Evolutionary conservation across 2,329 filamentous ascomycete genomes (phyloP).

Genomic region (Aspergillus sp.): DNA sequence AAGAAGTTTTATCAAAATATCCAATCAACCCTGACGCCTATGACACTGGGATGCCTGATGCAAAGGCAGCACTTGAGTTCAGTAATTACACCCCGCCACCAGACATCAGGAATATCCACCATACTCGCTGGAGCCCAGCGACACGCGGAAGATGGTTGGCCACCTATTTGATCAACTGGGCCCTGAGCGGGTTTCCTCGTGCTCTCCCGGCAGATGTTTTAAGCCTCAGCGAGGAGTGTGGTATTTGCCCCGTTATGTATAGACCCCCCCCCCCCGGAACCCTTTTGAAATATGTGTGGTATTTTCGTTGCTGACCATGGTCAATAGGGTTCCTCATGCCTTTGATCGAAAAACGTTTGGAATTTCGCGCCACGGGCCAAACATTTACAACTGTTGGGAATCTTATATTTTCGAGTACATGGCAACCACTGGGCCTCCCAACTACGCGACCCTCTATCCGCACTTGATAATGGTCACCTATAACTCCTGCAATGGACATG

Average conservation of each 20-base stretch:
- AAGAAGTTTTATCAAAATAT: background rate
- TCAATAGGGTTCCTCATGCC: background rate
- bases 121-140: background rate
- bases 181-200: background rate
- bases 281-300: background rate
- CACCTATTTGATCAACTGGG: background rate
- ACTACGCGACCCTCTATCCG: background rate
- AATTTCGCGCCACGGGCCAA: background rate
- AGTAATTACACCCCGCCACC: background rate
- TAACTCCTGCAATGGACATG: background rate
- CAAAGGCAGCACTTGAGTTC: background rate
- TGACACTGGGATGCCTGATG: background rate
- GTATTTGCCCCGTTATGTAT: background rate
- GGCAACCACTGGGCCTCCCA: background rate
- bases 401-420: background rate
- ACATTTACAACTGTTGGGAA: background rate
- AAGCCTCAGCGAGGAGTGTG: background rate
- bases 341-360: background rate
- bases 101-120: too few species aligned
- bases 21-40: too few species aligned
- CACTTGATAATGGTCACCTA: background rate
- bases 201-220: background rate
- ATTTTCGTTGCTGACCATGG: background rate
- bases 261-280: too few species aligned
- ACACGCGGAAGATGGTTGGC: background rate